Conservation (phyloP, 805 yeast genomes). For the Blastobotrys mokoenaii region DNA sequence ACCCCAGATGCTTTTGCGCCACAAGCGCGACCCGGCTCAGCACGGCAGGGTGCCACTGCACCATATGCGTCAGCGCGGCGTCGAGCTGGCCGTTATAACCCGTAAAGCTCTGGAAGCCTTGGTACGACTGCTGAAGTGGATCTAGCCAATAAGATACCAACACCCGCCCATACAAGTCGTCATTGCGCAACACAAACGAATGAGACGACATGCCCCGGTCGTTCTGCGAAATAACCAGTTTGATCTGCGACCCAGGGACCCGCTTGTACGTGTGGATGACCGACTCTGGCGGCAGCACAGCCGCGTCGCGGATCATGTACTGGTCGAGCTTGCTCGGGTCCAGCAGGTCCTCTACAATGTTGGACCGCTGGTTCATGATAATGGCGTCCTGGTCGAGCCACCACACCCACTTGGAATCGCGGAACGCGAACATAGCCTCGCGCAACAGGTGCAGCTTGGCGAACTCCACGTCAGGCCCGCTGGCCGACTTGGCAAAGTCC, state of each 20-base stretch:
- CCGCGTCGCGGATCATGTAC: conserved; percentile 58
- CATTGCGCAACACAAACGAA: conserved; percentile 65
- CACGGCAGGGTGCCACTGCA: conserved; percentile 91
- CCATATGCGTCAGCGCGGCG: conserved; percentile 64
- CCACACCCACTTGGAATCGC: conserved; percentile 84
- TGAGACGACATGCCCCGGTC: conserved; percentile 55
- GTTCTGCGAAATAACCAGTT: conserved; percentile 63
- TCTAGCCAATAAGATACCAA: conserved; percentile 74
- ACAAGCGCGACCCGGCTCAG: conserved; percentile 67
- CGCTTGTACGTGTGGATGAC: conserved; percentile 52
- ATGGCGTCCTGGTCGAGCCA: conserved; percentile 68
- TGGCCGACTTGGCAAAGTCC: conserved; percentile 61
- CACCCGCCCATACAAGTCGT: conserved; percentile 53
- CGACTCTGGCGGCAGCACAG: conserved; percentile 44
- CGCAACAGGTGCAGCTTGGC: conserved; percentile 55
- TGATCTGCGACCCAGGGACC: conserved; percentile 46
- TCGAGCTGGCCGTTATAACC: conserved; percentile 36
- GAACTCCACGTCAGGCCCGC: conserved; percentile 72
- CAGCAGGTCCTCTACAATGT: conserved; percentile 52
- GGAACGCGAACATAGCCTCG: conserved; percentile 89
- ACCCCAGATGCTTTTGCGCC: conserved; percentile 47
- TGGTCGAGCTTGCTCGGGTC: conserved; percentile 52
- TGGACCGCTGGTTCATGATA: conserved; percentile 61
- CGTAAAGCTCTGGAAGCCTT: conserved; percentile 41
- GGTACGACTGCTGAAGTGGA: conserved; percentile 59